Conservation (phyloP, 2,329 filamentous ascomycete genomes). For the Aspergillus calidoustus region DNA sequence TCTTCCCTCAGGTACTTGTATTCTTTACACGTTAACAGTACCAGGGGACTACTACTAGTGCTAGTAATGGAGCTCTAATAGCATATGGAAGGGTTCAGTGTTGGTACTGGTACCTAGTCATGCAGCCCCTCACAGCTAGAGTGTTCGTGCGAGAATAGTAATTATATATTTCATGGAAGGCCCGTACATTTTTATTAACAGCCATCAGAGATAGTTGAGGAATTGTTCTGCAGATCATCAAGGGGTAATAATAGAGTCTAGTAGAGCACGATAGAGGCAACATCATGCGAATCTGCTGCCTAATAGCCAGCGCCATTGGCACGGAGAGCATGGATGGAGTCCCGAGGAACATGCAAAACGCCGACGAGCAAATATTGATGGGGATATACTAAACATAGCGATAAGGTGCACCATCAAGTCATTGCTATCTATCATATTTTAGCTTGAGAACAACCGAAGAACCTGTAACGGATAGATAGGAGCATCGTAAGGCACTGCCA, state of each 20-base stretch:
- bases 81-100: too few species aligned
- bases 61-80: too few species aligned
- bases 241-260: background rate
- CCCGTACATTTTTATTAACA: conserved; percentile 18
- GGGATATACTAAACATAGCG: conserved; percentile 22
- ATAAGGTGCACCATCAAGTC: conserved; percentile 22
- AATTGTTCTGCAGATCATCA: conserved; percentile 17
- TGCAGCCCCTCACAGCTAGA: background rate
- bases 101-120: background rate
- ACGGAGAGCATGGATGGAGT: background rate
- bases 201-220: conserved; percentile 12
- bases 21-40: too few species aligned
- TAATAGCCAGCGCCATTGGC: background rate
- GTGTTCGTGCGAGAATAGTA: background rate
- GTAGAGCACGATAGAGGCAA: background rate
- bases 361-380: conserved; percentile 11
- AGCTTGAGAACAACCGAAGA: conserved; percentile 17
- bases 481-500: conserved; percentile 26
- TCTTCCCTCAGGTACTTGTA: background rate
- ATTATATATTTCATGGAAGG: background rate
- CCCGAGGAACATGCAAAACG: conserved; percentile 16
- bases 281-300: background rate
- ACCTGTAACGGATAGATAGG: conserved; percentile 16
- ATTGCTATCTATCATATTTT: conserved; percentile 33
- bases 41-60: too few species aligned